These are phyloP conservation scores for Heliamphora pulchella DNA, from an alignment of 179 eudicot species.

Conservation along the genomic window DNA sequence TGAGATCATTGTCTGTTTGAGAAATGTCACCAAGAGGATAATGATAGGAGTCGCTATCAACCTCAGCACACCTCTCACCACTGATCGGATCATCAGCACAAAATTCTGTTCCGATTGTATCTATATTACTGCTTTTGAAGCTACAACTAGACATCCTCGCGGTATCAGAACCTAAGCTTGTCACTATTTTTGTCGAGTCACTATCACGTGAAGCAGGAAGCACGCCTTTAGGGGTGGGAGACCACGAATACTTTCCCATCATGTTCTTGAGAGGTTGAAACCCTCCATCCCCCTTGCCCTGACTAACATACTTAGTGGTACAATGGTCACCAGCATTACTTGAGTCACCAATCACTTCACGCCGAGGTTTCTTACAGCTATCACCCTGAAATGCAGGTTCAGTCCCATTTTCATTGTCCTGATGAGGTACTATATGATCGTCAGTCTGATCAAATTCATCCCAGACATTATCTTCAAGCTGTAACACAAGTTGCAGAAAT, in stretches of 20 bases:
- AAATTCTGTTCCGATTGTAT: slow-evolving; percentile 27
- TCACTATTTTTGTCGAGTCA: slow-evolving; percentile 25
- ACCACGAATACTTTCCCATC: slow-evolving; percentile 43
- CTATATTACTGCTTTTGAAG: slow-evolving; percentile 33
- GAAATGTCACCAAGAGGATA: slow-evolving; percentile 41
- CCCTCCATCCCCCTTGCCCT: slow-evolving; percentile 24
- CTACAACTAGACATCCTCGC: slow-evolving; percentile 28
- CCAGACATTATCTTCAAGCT: slow-evolving; percentile 81
- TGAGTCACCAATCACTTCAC: slow-evolving; percentile 30
- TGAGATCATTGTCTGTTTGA: slow-evolving; percentile 43
- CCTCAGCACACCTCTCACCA: slow-evolving; percentile 33
- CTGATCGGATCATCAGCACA: slow-evolving; percentile 38
- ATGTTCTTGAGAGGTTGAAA: slow-evolving; percentile 29
- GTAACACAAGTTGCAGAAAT: slow-evolving; percentile 33
- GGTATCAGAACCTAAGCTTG: slow-evolving; percentile 38
- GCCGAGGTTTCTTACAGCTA: slow-evolving; percentile 35
- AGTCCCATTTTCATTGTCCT: slow-evolving; percentile 24
- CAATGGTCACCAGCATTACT: slow-evolving; percentile 25
- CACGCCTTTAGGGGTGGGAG: slow-evolving; percentile 31
- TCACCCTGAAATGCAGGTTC: slow-evolving; percentile 31
- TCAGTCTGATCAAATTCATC: slow-evolving; percentile 51
- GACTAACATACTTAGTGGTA: slow-evolving; percentile 23
- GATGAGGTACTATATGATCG: slow-evolving; percentile 73
- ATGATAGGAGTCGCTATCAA: slow-evolving; percentile 33
- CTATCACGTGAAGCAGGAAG: slow-evolving; percentile 36